A percentile compares a stretch with the other conserved stretches of the same genome.
Evolutionary conservation across 345 rosid genomes (phyloP).

Genomic region (Lepidium sativum): DNA sequence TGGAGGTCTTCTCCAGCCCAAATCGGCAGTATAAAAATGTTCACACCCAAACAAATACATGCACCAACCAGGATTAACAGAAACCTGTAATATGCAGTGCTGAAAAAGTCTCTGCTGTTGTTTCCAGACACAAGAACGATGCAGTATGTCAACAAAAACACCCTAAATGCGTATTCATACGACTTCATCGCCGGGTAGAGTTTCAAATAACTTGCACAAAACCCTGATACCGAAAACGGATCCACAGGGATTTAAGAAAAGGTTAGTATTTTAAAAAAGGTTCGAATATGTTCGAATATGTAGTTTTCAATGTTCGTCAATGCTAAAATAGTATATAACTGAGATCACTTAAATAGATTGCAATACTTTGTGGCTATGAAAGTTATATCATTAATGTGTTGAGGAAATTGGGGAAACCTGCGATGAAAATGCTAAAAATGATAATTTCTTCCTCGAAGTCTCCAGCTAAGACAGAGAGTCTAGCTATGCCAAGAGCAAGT

Average conservation of each 20-base stretch:
- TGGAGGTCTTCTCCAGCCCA: constrained; percentile 96
- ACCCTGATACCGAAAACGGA: constrained; percentile 32
- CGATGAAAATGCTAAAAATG: constrained; percentile 59
- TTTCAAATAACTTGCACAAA: constrained; percentile 52
- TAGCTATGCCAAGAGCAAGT: constrained; percentile 75
- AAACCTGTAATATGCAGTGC: constrained; percentile 57
- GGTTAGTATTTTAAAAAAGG: too few species aligned
- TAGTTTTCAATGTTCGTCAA: too few species aligned
- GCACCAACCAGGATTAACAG: constrained; percentile 66
- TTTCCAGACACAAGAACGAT: constrained; percentile 74
- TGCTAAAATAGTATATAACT: too few species aligned
- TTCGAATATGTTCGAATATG: too few species aligned
- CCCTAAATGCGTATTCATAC: constrained; percentile 80
- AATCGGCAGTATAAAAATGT: constrained; percentile 62
- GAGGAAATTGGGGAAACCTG: constrained; percentile 40
- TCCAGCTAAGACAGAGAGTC: constrained; percentile 45
- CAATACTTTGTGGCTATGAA: too few species aligned
- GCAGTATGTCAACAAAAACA: constrained; percentile 84
- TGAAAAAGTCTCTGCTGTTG: constrained; percentile 39
- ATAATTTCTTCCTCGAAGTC: constrained; percentile 44
- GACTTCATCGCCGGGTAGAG: constrained; percentile 67
- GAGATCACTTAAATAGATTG: too few species aligned
- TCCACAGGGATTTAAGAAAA: background rate
- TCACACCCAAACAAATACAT: constrained; percentile 47
- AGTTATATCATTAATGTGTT: too few species aligned